Base-by-base conservation (phyloP, 2,329 filamentous ascomycete genomes). In the Penicillium sp. region DNA sequence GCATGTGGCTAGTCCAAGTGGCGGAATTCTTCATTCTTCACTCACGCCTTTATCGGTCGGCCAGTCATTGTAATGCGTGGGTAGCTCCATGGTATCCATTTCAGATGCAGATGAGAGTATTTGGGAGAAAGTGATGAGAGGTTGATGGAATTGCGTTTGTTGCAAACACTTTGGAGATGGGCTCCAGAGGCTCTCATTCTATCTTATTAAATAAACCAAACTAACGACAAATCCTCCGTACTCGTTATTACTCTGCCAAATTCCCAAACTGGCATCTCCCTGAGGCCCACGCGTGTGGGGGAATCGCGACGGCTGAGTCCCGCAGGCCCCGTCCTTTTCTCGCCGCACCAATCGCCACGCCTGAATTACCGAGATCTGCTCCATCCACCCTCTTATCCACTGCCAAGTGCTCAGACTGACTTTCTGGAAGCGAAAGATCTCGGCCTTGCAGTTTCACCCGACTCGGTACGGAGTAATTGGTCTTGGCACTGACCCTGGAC, bases 31-130 rank as follows among this genome's bases (percentile, higher is more conserved):
- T 22, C 18, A 4, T 13, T 9, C 21, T 9, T 22, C 18, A 67
- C 77, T 61, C 73, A 82, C 80, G 10, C 81, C 81, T 52, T 76
- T 70, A 16, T 77, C 73, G 57, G 82, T 83, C 2, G 81, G 80
- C 80, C 81, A 83, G 54, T 80, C 73, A 27, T 78, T 73, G 62
- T 68, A 76, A 29, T 66, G 58, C 13, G 49, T 47, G 9, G 49
- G 36, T 8, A 36, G 4, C 13, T 34, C 31, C 31, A 34, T 34
- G 31, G 31, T 34, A 14, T 34, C 31, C 9, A 34, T 14, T 34
- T 34, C 7, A 34, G 31, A 34, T 34, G 10, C 5, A 6, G 24
- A 27, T 27, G 24, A 27, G 24, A 27, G 24, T 27, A 27, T 2
- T 27, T 5, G 8, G 5, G 24, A 27, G 24, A 27, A 27, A 27